Percentiles rank a stretch among this genome's conserved stretches.
Evolutionary conservation across 106 monocot genomes (phyloP).

Genomic region (Amphibolis antarctica): DNA sequence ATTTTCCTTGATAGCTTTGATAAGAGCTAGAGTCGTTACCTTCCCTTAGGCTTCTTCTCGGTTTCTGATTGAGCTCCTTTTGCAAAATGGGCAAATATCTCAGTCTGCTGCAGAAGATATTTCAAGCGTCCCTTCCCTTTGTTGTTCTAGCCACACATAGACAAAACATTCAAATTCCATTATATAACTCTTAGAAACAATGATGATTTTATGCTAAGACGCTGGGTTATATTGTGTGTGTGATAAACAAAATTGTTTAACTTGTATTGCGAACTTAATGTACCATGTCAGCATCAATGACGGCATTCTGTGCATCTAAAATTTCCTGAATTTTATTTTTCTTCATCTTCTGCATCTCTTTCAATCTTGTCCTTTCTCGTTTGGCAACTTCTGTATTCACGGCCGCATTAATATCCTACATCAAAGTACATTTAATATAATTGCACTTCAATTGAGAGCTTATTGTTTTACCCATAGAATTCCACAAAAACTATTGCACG

Average conservation of each 20-base stretch:
- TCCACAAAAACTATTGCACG: no score
- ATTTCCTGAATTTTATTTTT: slow-evolving; percentile 53
- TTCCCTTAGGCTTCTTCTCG: slow-evolving; percentile 32
- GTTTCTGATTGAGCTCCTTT: slow-evolving; percentile 27
- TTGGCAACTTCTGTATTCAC: slow-evolving; percentile 31
- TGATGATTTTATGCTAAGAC: neutral
- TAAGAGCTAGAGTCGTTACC: slow-evolving; percentile 9
- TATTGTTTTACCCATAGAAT: neutral
- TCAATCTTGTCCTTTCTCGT: slow-evolving; percentile 41
- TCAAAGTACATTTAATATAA: neutral
- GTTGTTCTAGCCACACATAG: slow-evolving; percentile 19
- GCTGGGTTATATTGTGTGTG: neutral
- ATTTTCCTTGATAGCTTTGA: neutral
- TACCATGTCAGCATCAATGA: slow-evolving; percentile 70
- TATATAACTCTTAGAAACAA: neutral
- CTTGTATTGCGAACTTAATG: neutral
- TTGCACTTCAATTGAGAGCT: neutral
- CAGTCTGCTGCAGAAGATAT: slow-evolving; percentile 39
- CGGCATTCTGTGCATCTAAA: slow-evolving; percentile 47
- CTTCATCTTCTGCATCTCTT: slow-evolving; percentile 55
- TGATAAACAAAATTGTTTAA: neutral
- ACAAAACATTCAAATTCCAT: neutral
- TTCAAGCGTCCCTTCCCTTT: slow-evolving; percentile 38
- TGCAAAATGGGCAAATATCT: slow-evolving; percentile 47
- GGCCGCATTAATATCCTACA: slow-evolving; percentile 2